These are phyloP conservation scores for Plasmodium knowlesi DNA, from an alignment of 169 alveolate genomes.

Conservation along the genomic window DNA sequence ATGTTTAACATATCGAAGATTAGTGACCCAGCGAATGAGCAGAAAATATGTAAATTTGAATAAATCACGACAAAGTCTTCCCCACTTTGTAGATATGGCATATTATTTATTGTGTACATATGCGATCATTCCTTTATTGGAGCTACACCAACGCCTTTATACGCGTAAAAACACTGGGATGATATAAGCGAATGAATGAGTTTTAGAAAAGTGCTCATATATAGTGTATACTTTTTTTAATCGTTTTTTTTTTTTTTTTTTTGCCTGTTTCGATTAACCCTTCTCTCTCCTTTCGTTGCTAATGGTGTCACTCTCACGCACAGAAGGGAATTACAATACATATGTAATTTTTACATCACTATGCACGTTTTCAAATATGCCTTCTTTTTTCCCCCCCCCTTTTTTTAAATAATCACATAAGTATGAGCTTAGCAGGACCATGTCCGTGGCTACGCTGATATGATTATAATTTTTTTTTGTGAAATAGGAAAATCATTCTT, in stretches of 20 bases:
- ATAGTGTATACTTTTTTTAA: not conserved
- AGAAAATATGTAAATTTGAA: not conserved
- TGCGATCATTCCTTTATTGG: not conserved
- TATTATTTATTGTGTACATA: no score
- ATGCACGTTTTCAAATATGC: not conserved
- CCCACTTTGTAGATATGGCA: not conserved
- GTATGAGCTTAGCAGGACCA: not conserved
- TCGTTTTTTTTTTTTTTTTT: not conserved
- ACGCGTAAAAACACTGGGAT: not conserved
- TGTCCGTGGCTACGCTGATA: not conserved
- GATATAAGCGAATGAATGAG: not conserved
- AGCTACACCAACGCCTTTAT: not conserved
- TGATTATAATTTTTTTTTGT: not conserved
- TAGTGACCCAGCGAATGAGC: not conserved
- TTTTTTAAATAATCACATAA: not conserved
- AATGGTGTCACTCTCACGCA: not conserved
- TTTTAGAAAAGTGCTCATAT: not conserved
- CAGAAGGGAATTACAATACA: not conserved
- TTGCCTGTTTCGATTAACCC: not conserved
- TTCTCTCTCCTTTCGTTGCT: not conserved
- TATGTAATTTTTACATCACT: not conserved
- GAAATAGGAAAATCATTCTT: not conserved
- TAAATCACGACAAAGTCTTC: not conserved
- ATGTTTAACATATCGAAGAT: not conserved
- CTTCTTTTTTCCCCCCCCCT: not conserved